These are phyloP conservation scores for Gentiana straminea DNA, from an alignment of 257 asterid species.

Conservation along the genomic window DNA sequence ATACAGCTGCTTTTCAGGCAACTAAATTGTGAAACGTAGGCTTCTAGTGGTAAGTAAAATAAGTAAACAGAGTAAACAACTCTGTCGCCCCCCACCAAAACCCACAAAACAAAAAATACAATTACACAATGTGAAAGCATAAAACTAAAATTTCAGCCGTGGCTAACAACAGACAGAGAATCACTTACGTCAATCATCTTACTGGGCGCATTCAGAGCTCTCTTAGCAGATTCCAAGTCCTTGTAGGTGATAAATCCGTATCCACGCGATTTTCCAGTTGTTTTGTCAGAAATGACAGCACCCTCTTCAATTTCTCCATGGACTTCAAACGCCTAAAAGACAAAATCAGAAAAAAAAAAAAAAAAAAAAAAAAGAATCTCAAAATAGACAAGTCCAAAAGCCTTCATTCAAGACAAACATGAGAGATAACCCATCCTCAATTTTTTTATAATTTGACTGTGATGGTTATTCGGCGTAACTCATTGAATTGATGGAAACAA, in stretches of 20 bases:
- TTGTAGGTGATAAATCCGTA: constrained; percentile 70
- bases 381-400: no score
- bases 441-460: not conserved
- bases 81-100: no score
- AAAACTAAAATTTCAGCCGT: no score
- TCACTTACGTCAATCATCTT: constrained; percentile 72
- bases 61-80: no score
- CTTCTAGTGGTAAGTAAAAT: no score
- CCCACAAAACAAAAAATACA: no score
- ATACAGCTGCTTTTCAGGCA: no score
- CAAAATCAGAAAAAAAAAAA: not conserved
- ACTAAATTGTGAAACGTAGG: no score
- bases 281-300: constrained; percentile 64
- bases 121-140: no score
- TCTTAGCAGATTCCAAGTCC: constrained; percentile 70
- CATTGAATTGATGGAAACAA: constrained; percentile 7
- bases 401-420: no score
- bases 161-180: not conserved
- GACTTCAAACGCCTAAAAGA: constrained; percentile 59
- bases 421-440: no score
- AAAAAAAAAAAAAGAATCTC: no score
- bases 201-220: constrained; percentile 60
- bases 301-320: constrained; percentile 92
- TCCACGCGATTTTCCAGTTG: constrained; percentile 71
- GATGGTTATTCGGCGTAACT: not conserved